A percentile compares a stretch with the other conserved stretches of the same genome.
Evolutionary conservation across 2,329 filamentous ascomycete genomes (phyloP).

Genomic region (Zelopaecilomyces penicillatus): DNA sequence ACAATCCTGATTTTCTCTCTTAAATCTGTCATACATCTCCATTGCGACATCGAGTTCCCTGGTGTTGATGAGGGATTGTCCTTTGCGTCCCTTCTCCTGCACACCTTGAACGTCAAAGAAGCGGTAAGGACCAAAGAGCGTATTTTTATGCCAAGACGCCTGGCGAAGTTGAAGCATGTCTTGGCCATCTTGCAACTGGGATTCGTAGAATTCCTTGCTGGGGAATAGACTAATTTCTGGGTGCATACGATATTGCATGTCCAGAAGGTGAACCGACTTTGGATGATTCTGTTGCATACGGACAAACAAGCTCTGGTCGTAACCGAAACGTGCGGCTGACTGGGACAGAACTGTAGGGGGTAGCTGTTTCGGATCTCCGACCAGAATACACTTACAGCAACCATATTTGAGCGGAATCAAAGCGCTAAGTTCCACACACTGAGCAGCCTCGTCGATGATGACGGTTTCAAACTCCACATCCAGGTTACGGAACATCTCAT

Average conservation of each 20-base stretch:
- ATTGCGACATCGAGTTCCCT: conserved; percentile 82
- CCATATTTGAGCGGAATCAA: conserved; percentile 97
- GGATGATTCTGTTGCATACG: conserved; percentile 94
- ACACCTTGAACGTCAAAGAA: conserved; percentile 95
- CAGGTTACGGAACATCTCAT: conserved; percentile 92
- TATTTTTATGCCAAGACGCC: conserved; percentile 77
- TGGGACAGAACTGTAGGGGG: conserved; percentile 94
- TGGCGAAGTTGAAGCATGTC: conserved; percentile 70
- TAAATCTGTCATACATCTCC: conserved; percentile 73
- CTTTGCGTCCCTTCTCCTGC: conserved; percentile 70
- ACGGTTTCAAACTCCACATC: conserved; percentile 98
- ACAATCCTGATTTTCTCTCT: conserved; percentile 57
- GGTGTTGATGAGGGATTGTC: conserved; percentile 83
- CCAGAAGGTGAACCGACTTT: conserved; percentile 82
- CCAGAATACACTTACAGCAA: conserved; percentile 90
- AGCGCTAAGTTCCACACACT: conserved; percentile 95
- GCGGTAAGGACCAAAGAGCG: conserved; percentile 80
- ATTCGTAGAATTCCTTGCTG: conserved; percentile 86
- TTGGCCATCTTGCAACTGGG: conserved; percentile 72
- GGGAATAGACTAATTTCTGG: conserved; percentile 91
- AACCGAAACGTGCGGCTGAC: conserved; percentile 84
- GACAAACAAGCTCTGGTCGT: conserved; percentile 96
- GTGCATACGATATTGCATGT: conserved; percentile 98
- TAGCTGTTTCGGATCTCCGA: conserved; percentile 94
- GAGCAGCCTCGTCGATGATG: conserved; percentile 94